Evolutionary conservation across 2,329 filamentous ascomycete genomes (phyloP).

Genomic region (Harringtonia lauricola): DNA sequence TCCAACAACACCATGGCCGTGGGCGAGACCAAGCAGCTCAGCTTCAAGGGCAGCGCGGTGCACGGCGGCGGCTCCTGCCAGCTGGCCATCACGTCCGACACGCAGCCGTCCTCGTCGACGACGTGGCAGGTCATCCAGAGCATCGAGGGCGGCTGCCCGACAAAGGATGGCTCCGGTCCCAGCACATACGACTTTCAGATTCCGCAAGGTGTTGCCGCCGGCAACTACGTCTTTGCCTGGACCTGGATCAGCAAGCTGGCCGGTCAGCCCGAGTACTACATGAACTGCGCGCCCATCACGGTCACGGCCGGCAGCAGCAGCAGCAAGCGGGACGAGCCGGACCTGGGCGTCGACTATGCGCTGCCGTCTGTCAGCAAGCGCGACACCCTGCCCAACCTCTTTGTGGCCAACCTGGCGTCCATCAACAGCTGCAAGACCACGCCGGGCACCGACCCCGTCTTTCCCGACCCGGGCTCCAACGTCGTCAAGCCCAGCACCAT

Average conservation of each 20-base stretch:
- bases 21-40: conserved; percentile 11
- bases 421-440: conserved; percentile 19
- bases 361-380: too few relatives aligned
- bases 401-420: conserved; percentile 38
- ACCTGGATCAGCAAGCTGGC: conserved; percentile 46
- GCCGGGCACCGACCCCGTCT: conserved; percentile 14
- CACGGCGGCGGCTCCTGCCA: conserved; percentile 21
- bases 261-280: conserved; percentile 56
- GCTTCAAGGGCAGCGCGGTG: conserved; percentile 18
- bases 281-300: conserved; percentile 52
- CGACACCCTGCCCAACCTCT: conserved; percentile 38
- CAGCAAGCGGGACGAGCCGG: conserved; percentile 6
- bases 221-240: conserved; percentile 46
- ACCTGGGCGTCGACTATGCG: too few relatives aligned
- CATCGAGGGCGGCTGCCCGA: conserved; percentile 21
- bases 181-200: conserved; percentile 17
- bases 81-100: conserved; percentile 16
- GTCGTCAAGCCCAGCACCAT: conserved; percentile 14
- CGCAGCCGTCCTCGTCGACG: conserved; percentile 12
- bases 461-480: conserved; percentile 15
- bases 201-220: conserved; percentile 15
- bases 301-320: conserved; percentile 24
- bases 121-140: conserved; percentile 20
- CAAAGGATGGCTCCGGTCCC: conserved; percentile 13
- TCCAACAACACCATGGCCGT: conserved; percentile 13